phyloP scores from a whole-genome alignment of 371 early-diverging fungal species.

The Mucor velutinosus region DNA sequence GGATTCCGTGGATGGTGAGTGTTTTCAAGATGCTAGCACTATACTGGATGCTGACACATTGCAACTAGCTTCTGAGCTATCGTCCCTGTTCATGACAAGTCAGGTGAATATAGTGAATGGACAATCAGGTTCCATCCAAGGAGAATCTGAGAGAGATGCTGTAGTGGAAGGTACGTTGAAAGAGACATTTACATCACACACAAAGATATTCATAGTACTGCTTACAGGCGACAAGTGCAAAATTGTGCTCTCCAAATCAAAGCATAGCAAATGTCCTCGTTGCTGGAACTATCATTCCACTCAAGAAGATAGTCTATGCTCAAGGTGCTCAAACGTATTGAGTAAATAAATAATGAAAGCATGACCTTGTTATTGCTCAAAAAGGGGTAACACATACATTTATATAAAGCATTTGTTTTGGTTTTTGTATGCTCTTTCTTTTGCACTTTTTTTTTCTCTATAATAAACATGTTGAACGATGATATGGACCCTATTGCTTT shows the following conservation, averaged over 20 bases:
- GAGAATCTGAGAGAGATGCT: slow-evolving; percentile 27
- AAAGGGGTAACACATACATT: not conserved
- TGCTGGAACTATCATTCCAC: slow-evolving; percentile 54
- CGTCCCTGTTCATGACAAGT: slow-evolving; percentile 56
- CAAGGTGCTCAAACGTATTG: slow-evolving; percentile 41
- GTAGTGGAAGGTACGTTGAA: slow-evolving; percentile 20
- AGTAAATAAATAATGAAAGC: slow-evolving; percentile 11
- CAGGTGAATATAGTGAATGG: slow-evolving; percentile 38
- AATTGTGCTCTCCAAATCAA: slow-evolving; percentile 31
- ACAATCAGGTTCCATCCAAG: not conserved
- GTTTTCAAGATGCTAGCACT: no score
- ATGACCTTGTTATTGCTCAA: not conserved
- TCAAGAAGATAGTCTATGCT: slow-evolving; percentile 38
- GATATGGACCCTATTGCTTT: slow-evolving; percentile 27
- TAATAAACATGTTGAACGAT: not conserved
- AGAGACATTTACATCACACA: not conserved
- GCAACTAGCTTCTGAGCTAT: slow-evolving; percentile 29
- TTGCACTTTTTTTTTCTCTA: slow-evolving; percentile 15
- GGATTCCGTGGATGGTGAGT: slow-evolving; percentile 31
- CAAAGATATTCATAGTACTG: not conserved
- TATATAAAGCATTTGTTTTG: not conserved
- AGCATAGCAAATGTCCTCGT: slow-evolving; percentile 53
- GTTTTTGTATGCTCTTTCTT: slow-evolving; percentile 5
- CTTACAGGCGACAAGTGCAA: slow-evolving; percentile 26
- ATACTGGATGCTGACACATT: no score